Evolutionary conservation across 148 eudicot genomes (phyloP).

Genomic region (Simmondsia chinensis): DNA sequence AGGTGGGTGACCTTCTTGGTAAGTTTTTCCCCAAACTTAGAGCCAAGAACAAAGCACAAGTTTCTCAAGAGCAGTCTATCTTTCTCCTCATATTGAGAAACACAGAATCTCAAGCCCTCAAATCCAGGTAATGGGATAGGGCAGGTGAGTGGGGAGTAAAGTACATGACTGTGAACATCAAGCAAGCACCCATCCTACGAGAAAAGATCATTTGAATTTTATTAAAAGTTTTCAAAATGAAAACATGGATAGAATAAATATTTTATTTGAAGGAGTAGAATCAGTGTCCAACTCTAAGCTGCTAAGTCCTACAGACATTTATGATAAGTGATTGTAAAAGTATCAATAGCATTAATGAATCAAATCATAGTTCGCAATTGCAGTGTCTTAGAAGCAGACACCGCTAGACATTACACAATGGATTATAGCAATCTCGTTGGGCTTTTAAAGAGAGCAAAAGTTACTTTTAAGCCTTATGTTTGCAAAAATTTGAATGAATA

Average conservation of each 20-base stretch:
- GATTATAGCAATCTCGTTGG: no score
- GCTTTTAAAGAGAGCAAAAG: no score
- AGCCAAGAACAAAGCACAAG: constrained; percentile 83
- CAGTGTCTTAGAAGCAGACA: no score
- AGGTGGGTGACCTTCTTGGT: constrained; percentile 75
- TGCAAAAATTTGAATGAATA: no score
- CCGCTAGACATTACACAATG: no score
- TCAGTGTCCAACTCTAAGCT: no score
- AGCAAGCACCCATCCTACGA: constrained; percentile 67
- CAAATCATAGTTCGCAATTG: no score
- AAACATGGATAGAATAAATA: not conserved
- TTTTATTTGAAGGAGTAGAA: no score
- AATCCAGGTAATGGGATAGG: constrained; percentile 78
- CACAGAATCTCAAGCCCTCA: constrained; percentile 49
- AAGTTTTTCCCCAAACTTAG: constrained; percentile 50
- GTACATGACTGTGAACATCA: constrained; percentile 75
- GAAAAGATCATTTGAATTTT: constrained; percentile 3
- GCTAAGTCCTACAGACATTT: no score
- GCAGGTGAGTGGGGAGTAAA: constrained; percentile 93
- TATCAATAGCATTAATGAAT: no score
- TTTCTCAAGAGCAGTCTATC: constrained; percentile 74
- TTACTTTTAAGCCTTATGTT: no score
- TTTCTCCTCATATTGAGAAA: constrained; percentile 75
- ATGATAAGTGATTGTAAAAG: no score
- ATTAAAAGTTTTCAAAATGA: constrained; percentile 16